Percentiles rank a stretch among this genome's conserved stretches.
Evolutionary conservation across 345 rosid species (phyloP).

Genomic region (Citrus reticulata): DNA sequence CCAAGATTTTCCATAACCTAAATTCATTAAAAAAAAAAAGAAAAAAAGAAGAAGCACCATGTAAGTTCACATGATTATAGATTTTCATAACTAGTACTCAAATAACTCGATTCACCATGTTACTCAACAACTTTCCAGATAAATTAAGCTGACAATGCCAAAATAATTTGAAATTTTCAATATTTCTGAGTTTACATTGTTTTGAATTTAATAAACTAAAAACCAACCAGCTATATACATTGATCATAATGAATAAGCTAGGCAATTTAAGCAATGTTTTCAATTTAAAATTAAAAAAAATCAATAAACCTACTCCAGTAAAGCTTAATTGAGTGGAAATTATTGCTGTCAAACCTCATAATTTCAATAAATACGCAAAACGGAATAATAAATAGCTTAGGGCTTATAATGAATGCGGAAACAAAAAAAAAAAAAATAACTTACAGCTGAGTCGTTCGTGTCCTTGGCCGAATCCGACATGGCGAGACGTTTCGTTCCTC

Average conservation of each 20-base stretch:
- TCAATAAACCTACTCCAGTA: neutral
- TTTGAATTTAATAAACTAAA: neutral
- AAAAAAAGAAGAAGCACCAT: neutral
- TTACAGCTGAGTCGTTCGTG: conserved; percentile 55
- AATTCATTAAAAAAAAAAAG: neutral
- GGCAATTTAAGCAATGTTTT: neutral
- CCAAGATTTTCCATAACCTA: neutral
- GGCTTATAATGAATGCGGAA: conserved; percentile 9
- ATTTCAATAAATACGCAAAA: neutral
- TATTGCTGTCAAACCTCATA: neutral
- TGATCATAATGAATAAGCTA: neutral
- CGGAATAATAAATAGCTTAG: conserved; percentile 5
- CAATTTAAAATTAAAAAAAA: neutral
- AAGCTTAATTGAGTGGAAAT: neutral
- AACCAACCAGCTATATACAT: neutral
- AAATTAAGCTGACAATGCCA: neutral
- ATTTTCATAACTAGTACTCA: neutral
- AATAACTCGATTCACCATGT: neutral
- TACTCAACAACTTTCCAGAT: neutral
- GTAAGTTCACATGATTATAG: neutral
- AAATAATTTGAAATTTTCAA: neutral
- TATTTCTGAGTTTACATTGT: neutral
- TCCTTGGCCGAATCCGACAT: conserved; percentile 45
- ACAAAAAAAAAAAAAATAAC: conserved; percentile 18
- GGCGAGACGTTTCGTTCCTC: conserved; percentile 65